Base-by-base conservation (phyloP, 495 filamentous ascomycete species). In the Aspergillus kassunensis region DNA sequence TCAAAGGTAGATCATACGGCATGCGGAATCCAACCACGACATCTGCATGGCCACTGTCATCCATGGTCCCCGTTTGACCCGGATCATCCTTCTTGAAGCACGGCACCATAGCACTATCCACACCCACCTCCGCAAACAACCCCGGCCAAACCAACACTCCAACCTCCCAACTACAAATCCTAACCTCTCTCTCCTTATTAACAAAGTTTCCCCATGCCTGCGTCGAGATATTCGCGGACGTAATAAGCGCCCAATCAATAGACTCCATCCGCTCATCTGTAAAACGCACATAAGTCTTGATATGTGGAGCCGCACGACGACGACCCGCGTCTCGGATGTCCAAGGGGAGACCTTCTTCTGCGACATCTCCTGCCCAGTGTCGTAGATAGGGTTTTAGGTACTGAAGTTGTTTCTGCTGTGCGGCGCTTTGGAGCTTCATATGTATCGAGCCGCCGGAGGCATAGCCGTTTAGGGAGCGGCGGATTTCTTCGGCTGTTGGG, bases 281-380 rank as follows among this genome's bases (percentile, higher is more conserved):
- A 60, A 85, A 95, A 4, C 89, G 82, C 40, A 92, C 82, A 50
- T 93, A 96, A 0, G 90, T 95, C 64, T 96, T 96, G 56, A 95
- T 88, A 61, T 96, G 91, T 0, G 91, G 91, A 3, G 91, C 90
- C 4, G 90, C 90, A n/a, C 81, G 76, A n/a, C 81, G 74, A 37
- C 91, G 76, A 10, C 85, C 81, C 20, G 81, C 79, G 34, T 79
- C 72, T 13, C 73, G 70, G 24, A 55, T 56, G 1, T 34, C 3
- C 0, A 24, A 34, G 5, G 35, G 48, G 35, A 21, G 34, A n/a
- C n/a, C n/a, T n/a, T n/a, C n/a, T 20, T 25, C 54, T 25, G 53
- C 53, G 12, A 54, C 57, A 42, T 79, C 71, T 3, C 75, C 72
- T 8, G 83, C 80, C 88, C 89, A 95, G 53, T 90, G 85, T 23